phyloP scores from a whole-genome alignment of 768 basidiomycete species.

The Naematelia aurantialba region DNA sequence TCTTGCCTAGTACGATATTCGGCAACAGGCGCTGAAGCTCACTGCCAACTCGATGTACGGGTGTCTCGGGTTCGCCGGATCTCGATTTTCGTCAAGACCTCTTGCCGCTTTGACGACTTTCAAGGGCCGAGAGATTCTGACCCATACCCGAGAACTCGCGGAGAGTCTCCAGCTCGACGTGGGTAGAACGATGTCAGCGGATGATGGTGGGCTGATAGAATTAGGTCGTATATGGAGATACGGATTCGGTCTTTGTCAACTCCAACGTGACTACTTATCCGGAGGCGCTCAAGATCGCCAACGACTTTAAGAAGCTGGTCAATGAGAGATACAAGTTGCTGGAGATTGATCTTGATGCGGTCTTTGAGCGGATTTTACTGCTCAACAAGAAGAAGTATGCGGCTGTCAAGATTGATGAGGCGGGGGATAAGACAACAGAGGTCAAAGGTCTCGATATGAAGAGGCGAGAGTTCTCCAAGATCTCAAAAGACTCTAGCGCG shows the following conservation, averaged over 20 bases:
- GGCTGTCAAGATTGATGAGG: constrained; percentile 88
- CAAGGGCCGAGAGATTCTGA: constrained; percentile 96
- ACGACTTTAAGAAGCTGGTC: constrained; percentile 88
- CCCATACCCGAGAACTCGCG: constrained; percentile 84
- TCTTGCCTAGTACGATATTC: constrained; percentile 77
- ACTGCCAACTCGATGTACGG: constrained; percentile 99
- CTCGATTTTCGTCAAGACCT: constrained; percentile 91
- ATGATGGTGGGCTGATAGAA: constrained; percentile 10
- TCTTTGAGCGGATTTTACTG: constrained; percentile 86
- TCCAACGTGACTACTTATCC: constrained; percentile 83
- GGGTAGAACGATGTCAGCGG: constrained; percentile 42
- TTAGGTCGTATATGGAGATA: constrained; percentile 97
- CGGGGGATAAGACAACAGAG: constrained; percentile 67
- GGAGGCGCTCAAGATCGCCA: constrained; percentile 86
- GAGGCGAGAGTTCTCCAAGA: constrained; percentile 83
- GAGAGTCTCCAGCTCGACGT: constrained; percentile 87
- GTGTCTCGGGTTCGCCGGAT: constrained; percentile 95
- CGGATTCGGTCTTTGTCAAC: constrained; percentile 98
- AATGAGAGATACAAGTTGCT: constrained; percentile 93
- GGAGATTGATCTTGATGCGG: constrained; percentile 91
- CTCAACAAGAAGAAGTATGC: constrained; percentile 99
- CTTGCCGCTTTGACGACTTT: constrained; percentile 96
- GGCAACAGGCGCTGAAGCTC: constrained; percentile 92
- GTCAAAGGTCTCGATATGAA: constrained; percentile 99
- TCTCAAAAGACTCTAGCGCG: constrained; percentile 92